Percentiles rank a stretch among this genome's conserved stretches.
phyloP scores from a whole-genome alignment of 805 yeast species.

The Starmerella stigmatis region DNA sequence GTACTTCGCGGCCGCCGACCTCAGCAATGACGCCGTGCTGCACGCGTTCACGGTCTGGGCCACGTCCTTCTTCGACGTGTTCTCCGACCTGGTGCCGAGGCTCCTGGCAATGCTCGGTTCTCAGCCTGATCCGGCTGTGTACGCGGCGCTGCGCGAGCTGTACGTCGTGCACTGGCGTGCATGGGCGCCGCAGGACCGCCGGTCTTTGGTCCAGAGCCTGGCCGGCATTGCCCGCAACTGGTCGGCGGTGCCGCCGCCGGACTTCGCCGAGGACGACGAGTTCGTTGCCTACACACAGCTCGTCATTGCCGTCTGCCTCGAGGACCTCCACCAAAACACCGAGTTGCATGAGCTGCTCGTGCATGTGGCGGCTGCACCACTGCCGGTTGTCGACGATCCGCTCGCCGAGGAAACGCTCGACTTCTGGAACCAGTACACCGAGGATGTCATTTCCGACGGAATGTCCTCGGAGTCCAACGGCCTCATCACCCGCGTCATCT shows the following conservation, averaged over 20 bases:
- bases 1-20: not conserved
- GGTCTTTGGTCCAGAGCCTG: not conserved
- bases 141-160: not conserved
- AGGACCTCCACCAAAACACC: slow-evolving; percentile 12
- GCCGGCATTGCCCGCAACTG: not conserved
- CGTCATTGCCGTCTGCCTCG: slow-evolving; percentile 17
- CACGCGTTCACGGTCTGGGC: slow-evolving; percentile 19
- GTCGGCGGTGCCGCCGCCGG: slow-evolving; percentile 2
- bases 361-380: slow-evolving; percentile 13
- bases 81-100: slow-evolving; percentile 7
- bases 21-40: slow-evolving; percentile 6
- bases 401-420: slow-evolving; percentile 27
- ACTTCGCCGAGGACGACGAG: slow-evolving; percentile 13
- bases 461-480: slow-evolving; percentile 31
- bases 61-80: slow-evolving; percentile 15
- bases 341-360: slow-evolving; percentile 17
- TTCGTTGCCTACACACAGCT: slow-evolving; percentile 18
- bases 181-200: slow-evolving; percentile 10
- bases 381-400: slow-evolving; percentile 27
- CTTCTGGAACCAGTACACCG: slow-evolving; percentile 31
- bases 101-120: slow-evolving; percentile 7
- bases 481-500: slow-evolving; percentile 34
- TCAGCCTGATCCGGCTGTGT: not conserved
- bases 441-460: slow-evolving; percentile 28
- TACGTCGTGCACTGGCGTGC: slow-evolving; percentile 11